Conservation (phyloP, 495 filamentous ascomycete species). For the Neurospora sp. region DNA sequence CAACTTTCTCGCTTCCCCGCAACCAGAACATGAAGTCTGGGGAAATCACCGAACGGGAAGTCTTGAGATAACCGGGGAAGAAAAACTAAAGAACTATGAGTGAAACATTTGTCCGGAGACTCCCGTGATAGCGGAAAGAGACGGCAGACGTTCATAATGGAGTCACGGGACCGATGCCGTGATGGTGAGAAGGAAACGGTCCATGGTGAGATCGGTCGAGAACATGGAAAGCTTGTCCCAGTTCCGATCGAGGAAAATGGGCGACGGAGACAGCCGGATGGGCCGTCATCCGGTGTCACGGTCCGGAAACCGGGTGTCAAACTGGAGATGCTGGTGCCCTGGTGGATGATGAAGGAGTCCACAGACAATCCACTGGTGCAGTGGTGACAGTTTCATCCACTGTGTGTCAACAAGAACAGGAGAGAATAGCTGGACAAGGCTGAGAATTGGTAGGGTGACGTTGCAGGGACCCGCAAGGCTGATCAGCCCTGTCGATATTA, state of each 20-base stretch:
- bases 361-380: neutral
- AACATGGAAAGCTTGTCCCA: neutral
- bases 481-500: neutral
- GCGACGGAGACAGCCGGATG: neutral
- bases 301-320: neutral
- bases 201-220: neutral
- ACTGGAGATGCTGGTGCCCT: neutral
- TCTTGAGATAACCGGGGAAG: neutral
- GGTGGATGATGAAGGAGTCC: neutral
- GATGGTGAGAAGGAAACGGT: neutral
- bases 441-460: neutral
- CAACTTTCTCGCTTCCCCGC: neutral
- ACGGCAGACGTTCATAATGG: neutral
- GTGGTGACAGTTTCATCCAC: neutral
- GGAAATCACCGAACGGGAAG: neutral
- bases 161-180: neutral
- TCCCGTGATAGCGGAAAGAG: neutral
- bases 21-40: neutral
- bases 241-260: neutral
- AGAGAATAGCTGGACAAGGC: neutral
- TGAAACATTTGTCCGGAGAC: neutral
- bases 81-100: neutral
- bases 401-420: neutral
- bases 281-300: neutral
- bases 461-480: neutral